Evolutionary conservation across 2,329 filamentous ascomycete genomes (phyloP).

Genomic region (Pseudogymnoascus sp.): DNA sequence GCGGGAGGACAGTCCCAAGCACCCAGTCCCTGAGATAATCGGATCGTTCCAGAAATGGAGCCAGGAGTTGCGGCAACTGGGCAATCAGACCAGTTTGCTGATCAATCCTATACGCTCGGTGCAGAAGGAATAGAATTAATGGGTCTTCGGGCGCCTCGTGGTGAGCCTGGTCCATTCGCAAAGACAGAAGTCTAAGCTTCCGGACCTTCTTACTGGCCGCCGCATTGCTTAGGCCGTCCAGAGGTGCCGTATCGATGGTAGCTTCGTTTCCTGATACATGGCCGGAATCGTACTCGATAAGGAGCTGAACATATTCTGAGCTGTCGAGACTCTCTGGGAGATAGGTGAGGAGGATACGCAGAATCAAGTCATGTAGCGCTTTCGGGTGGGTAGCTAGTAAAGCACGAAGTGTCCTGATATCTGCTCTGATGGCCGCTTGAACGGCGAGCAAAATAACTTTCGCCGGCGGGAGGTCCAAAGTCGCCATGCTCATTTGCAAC

Average conservation of each 20-base stretch:
- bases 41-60: slow-evolving; percentile 57
- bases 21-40: slow-evolving; percentile 59
- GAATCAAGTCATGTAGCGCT: slow-evolving; percentile 55
- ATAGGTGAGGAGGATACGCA: slow-evolving; percentile 68
- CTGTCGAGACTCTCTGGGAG: slow-evolving; percentile 65
- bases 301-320: slow-evolving; percentile 50
- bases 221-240: slow-evolving; percentile 52
- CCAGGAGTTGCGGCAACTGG: slow-evolving; percentile 58
- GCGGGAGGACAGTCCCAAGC: slow-evolving; percentile 59
- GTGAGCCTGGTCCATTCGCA: slow-evolving; percentile 43
- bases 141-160: slow-evolving; percentile 43
- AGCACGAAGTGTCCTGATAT: slow-evolving; percentile 53
- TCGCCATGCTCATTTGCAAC: slow-evolving; percentile 23
- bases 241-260: slow-evolving; percentile 44
- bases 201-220: slow-evolving; percentile 56
- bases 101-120: slow-evolving; percentile 61
- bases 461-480: slow-evolving; percentile 47
- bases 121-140: slow-evolving; percentile 57
- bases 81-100: slow-evolving; percentile 62
- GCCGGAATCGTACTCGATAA: slow-evolving; percentile 43
- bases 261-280: slow-evolving; percentile 29
- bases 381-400: slow-evolving; percentile 49
- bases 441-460: slow-evolving; percentile 68
- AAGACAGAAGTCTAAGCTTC: slow-evolving; percentile 54
- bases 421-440: slow-evolving; percentile 57